These are phyloP conservation scores for Cryptomeria japonica DNA, from an alignment of 75 land plant species.

Conservation along the genomic window DNA sequence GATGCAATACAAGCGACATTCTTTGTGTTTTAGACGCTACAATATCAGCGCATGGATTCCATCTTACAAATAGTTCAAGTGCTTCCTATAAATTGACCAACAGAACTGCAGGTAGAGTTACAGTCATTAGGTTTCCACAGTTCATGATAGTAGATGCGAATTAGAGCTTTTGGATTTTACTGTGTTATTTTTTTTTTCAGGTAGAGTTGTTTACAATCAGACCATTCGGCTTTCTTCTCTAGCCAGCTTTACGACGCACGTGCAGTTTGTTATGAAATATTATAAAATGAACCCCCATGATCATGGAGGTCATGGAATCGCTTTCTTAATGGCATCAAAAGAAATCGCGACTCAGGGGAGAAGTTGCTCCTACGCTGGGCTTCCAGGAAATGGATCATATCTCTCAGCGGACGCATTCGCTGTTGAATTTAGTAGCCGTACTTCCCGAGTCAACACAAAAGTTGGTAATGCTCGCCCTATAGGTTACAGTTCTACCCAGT, in stretches of 20 bases:
- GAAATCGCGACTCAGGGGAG: neutral
- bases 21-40: neutral
- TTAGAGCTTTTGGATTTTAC: too few relatives aligned
- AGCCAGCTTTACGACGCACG: neutral
- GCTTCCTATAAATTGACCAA: neutral
- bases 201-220: neutral
- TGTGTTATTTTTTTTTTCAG: too few relatives aligned
- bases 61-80: neutral
- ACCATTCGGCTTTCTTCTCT: neutral
- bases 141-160: too few relatives aligned
- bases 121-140: too few relatives aligned
- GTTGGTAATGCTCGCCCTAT: neutral
- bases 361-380: neutral
- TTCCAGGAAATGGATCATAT: neutral
- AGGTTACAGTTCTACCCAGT: too few relatives aligned
- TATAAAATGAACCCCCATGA: too few relatives aligned
- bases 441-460: too few relatives aligned
- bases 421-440: neutral
- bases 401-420: neutral
- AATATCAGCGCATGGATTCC: neutral
- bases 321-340: neutral
- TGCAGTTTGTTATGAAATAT: too few relatives aligned
- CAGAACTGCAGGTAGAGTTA: neutral
- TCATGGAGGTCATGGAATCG: neutral
- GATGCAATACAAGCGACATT: neutral